Conservation (phyloP, 1,284 basidiomycete species). For the Baeospora myosura region DNA sequence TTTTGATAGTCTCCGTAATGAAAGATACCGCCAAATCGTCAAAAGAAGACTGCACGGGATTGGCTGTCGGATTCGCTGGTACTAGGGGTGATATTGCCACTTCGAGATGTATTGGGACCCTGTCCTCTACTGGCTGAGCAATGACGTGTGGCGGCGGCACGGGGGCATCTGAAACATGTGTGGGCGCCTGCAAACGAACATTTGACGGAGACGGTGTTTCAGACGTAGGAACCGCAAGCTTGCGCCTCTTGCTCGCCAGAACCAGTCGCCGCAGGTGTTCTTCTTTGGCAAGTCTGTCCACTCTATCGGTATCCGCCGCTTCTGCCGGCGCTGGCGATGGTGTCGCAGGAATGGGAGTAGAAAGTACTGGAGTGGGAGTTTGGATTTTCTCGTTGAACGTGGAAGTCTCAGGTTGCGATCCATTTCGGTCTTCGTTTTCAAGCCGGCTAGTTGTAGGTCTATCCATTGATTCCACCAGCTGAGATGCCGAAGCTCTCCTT, state of each 20-base stretch:
- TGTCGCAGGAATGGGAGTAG: neutral
- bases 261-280: slow-evolving; percentile 32
- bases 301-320: no score
- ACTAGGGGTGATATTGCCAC: neutral
- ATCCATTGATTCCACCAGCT: no score
- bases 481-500: no score
- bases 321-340: slow-evolving; percentile 2
- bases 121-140: neutral
- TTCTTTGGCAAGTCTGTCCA: slow-evolving; percentile 27
- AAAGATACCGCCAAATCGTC: slow-evolving; percentile 48
- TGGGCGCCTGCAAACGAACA: neutral
- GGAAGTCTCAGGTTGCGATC: neutral
- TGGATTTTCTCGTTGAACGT: neutral
- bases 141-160: neutral
- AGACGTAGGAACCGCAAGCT: slow-evolving; percentile 10
- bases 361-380: neutral
- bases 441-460: neutral
- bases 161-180: neutral
- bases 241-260: slow-evolving; percentile 31
- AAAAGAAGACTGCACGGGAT: slow-evolving; percentile 19
- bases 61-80: neutral
- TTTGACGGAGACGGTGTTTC: neutral
- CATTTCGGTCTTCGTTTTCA: neutral
- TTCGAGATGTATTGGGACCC: neutral
- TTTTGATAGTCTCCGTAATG: slow-evolving; percentile 47